Evolutionary conservation across 345 rosid genomes (phyloP).

Genomic region (Carallia brachiata): DNA sequence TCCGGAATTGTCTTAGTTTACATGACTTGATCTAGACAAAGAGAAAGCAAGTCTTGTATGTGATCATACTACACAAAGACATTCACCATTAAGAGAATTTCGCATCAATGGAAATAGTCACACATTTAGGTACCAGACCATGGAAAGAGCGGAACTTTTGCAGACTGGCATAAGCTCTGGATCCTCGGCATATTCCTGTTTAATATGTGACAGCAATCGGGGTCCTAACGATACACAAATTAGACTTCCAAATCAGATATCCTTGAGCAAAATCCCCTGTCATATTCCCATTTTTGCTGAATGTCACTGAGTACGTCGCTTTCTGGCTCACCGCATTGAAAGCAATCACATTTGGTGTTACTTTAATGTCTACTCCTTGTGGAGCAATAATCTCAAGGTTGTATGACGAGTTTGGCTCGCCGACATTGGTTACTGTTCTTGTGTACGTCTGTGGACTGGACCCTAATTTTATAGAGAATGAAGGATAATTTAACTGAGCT

Average conservation of each 20-base stretch:
- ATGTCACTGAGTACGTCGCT: constrained; percentile 20
- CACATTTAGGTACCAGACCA: no score
- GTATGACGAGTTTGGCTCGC: constrained; percentile 6
- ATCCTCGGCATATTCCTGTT: background rate
- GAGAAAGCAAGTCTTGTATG: no score
- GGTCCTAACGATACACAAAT: constrained; percentile 7
- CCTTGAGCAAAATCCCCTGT: constrained; percentile 8
- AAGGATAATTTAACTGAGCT: constrained; percentile 21
- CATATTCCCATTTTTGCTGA: background rate
- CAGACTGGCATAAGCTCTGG: no score
- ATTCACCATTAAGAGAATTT: no score
- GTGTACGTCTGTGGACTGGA: constrained; percentile 12
- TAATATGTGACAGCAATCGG: constrained; percentile 12
- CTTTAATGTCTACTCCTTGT: constrained; percentile 9
- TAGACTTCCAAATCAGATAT: constrained; percentile 13
- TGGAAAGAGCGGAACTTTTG: no score
- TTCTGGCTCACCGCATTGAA: constrained; percentile 2
- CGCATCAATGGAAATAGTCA: no score
- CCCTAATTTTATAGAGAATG: constrained; percentile 17
- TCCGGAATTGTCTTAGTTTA: no score
- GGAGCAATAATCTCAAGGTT: background rate
- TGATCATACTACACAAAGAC: no score
- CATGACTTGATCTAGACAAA: no score
- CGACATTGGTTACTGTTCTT: constrained; percentile 20
- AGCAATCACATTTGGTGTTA: background rate